Conservation (phyloP, 1,284 basidiomycete species). For the Ustilago bromivora region DNA sequence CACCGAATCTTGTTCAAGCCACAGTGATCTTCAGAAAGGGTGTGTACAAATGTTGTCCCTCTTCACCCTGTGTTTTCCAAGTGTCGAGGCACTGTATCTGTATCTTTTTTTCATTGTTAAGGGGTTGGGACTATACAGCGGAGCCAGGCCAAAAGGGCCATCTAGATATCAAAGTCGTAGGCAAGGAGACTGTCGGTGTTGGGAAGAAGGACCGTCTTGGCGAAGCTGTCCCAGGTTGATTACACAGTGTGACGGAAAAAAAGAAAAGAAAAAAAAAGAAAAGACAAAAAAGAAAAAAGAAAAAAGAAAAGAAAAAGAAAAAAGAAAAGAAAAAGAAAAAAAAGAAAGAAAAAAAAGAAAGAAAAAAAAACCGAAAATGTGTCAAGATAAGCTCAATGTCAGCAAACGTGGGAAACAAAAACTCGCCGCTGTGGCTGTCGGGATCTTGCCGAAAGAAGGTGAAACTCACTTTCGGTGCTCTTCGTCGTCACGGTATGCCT, state of each 20-base stretch:
- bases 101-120: not conserved
- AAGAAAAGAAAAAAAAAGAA: not conserved
- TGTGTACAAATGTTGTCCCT: not conserved
- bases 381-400: constrained; percentile 9
- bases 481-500: constrained; percentile 61
- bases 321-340: not conserved
- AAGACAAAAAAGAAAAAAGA: not conserved
- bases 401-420: constrained; percentile 5
- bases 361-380: not conserved
- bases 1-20: constrained; percentile 1
- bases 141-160: not conserved
- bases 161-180: constrained; percentile 60
- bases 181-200: constrained; percentile 61
- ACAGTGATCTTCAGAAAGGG: not conserved
- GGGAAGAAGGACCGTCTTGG: constrained; percentile 57
- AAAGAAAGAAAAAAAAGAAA: not conserved
- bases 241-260: not conserved
- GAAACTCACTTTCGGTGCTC: constrained; percentile 62
- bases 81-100: not conserved
- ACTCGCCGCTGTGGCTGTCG: constrained; percentile 7
- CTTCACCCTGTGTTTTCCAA: constrained; percentile 4
- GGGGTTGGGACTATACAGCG: not conserved
- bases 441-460: constrained; percentile 1
- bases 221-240: constrained; percentile 44
- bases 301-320: not conserved